Conservation (phyloP, 768 basidiomycete species). For the Phaffia australis region DNA sequence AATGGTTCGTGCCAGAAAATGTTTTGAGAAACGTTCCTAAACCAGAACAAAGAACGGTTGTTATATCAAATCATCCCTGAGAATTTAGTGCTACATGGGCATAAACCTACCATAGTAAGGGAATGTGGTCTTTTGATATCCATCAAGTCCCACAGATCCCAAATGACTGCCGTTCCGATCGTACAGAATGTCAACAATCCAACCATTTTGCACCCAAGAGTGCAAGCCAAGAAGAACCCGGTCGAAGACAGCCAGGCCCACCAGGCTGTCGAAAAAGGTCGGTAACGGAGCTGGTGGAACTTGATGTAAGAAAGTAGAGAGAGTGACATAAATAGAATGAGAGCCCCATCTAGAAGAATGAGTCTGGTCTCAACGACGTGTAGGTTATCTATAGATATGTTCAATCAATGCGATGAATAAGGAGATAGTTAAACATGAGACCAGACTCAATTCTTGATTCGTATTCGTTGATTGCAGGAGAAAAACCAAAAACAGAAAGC, state of each 20-base stretch:
- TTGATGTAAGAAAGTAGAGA: constrained; percentile 87
- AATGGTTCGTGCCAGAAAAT: constrained; percentile 72
- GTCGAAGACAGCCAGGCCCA: constrained; percentile 88
- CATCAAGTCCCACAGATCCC: constrained; percentile 89
- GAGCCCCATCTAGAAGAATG: constrained; percentile 83
- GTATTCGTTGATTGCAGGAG: no score
- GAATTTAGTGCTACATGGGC: not conserved
- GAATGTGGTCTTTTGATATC: constrained; percentile 59
- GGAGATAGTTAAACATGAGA: not conserved
- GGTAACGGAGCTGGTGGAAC: constrained; percentile 87
- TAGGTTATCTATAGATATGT: constrained; percentile 61
- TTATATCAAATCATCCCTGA: constrained; percentile 8
- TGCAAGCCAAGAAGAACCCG: constrained; percentile 87
- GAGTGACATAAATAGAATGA: constrained; percentile 90
- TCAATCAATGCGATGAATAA: not conserved
- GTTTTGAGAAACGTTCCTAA: constrained; percentile 77
- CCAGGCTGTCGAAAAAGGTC: constrained; percentile 66
- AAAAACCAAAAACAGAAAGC: not conserved
- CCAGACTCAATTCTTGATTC: no score
- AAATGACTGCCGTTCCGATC: constrained; percentile 78
- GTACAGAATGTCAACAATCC: constrained; percentile 81
- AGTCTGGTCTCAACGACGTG: constrained; percentile 93
- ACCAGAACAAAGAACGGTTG: not conserved
- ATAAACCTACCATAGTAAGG: constrained; percentile 55
- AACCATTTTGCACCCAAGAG: constrained; percentile 96